Percentiles rank a stretch among this genome's conserved stretches.
These are phyloP conservation scores for Hypoxylon sp. DNA, from an alignment of 2,329 filamentous ascomycete species.

Conservation along the genomic window DNA sequence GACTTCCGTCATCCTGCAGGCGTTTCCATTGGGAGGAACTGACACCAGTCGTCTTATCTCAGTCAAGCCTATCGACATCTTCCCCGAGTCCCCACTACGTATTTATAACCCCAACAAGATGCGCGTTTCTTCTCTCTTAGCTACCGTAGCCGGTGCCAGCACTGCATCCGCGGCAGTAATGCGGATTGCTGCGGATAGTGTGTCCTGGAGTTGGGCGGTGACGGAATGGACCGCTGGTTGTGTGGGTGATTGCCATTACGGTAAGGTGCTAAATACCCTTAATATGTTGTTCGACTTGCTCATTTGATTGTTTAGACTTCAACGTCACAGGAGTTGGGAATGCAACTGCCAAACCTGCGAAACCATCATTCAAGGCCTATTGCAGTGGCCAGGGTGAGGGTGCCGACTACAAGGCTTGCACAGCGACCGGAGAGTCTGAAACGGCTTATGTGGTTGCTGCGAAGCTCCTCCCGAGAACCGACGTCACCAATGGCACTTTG, in stretches of 20 bases:
- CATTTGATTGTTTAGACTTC: constrained; percentile 46
- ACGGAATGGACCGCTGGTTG: constrained; percentile 51
- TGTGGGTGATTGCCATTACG: constrained; percentile 47
- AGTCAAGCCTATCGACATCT: constrained; percentile 14
- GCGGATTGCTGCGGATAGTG: constrained; percentile 41
- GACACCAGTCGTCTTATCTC: constrained; percentile 7
- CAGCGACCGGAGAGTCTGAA: constrained; percentile 42
- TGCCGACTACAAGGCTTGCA: constrained; percentile 50
- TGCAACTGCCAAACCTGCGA: constrained; percentile 44
- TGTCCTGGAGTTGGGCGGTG: constrained; percentile 50
- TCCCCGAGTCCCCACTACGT: background rate
- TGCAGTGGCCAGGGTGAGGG: constrained; percentile 52
- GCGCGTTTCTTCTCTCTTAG: constrained; percentile 48
- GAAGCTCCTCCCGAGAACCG: constrained; percentile 50
- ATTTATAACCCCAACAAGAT: constrained; percentile 43
- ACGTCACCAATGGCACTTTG: constrained; percentile 36
- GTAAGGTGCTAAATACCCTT: constrained; percentile 36
- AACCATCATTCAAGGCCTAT: constrained; percentile 53
- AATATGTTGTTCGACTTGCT: background rate
- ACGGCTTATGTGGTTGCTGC: constrained; percentile 50
- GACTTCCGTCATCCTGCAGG: constrained; percentile 9
- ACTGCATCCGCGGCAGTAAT: constrained; percentile 46
- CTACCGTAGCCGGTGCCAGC: constrained; percentile 43
- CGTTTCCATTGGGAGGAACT: background rate
- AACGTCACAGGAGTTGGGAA: constrained; percentile 53